Percentiles rank a stretch among this genome's conserved stretches.
Evolutionary conservation across 2,329 filamentous ascomycete genomes (phyloP).

Genomic region (Fusarium buharicum): DNA sequence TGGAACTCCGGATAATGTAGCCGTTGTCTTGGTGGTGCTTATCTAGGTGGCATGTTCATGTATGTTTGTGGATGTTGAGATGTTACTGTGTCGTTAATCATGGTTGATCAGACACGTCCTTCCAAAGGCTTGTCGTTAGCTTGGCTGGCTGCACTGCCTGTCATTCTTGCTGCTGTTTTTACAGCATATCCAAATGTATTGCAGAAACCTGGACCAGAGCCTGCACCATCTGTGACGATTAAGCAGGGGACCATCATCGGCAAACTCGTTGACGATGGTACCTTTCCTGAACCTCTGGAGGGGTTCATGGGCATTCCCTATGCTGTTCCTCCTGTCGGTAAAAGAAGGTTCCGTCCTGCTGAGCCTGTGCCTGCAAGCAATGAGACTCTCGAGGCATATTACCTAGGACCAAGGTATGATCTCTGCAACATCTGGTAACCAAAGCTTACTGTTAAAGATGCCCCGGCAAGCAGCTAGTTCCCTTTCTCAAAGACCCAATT

Average conservation of each 20-base stretch:
- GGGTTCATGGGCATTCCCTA: conserved; percentile 61
- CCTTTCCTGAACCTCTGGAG: conserved; percentile 48
- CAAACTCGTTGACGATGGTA: conserved; percentile 46
- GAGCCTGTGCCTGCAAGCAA: conserved; percentile 45
- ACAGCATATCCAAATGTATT: conserved; percentile 23
- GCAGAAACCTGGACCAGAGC: conserved; percentile 4
- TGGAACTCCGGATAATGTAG: conserved; percentile 1
- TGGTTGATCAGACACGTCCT: conserved; percentile 25
- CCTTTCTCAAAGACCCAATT: conserved; percentile 46
- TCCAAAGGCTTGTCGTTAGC: conserved; percentile 15
- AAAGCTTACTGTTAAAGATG: conserved; percentile 38
- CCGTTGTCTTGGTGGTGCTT: not conserved
- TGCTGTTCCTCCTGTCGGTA: conserved; percentile 56
- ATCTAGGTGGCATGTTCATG: conserved; percentile 25
- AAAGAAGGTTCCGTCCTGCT: conserved; percentile 55
- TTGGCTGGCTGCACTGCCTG: conserved; percentile 33
- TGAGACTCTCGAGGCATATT: conserved; percentile 43
- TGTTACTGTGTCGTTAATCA: conserved; percentile 4
- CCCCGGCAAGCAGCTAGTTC: conserved; percentile 47
- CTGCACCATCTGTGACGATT: conserved; percentile 41
- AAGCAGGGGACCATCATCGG: conserved; percentile 48
- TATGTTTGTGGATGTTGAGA: not conserved
- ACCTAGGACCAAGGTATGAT: conserved; percentile 34
- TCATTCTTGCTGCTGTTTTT: conserved; percentile 30
- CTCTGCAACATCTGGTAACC: rapidly evolving